phyloP scores from a whole-genome alignment of 495 filamentous ascomycete species.

The Penicillium robsamsonii region DNA sequence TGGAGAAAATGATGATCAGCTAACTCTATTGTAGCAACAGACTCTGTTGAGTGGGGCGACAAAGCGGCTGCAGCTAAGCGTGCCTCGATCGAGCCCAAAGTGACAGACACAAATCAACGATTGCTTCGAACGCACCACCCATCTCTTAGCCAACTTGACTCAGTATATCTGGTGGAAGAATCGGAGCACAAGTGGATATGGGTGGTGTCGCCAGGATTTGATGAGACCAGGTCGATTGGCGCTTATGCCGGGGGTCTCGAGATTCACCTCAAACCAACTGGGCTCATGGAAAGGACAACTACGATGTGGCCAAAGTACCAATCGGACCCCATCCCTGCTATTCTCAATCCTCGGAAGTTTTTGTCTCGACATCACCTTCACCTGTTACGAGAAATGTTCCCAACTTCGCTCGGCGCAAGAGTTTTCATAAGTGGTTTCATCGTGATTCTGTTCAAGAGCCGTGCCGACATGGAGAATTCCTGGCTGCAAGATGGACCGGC shows the following conservation, averaged over 20 bases:
- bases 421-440: conserved; percentile 14
- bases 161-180: conserved; percentile 1
- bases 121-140: conserved; percentile 4
- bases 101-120: not conserved
- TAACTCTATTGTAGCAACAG: not conserved
- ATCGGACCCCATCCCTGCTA: conserved; percentile 6
- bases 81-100: conserved; percentile 1
- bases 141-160: not conserved
- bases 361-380: conserved; percentile 7
- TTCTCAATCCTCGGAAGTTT: conserved; percentile 12
- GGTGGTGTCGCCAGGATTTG: not conserved
- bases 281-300: conserved; percentile 3
- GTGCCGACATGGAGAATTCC: conserved; percentile 7
- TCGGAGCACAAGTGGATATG: conserved; percentile 1
- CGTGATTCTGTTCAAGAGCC: conserved; percentile 11
- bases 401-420: conserved; percentile 9
- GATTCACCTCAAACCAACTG: conserved; percentile 1
- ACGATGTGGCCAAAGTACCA: conserved; percentile 5
- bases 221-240: not conserved
- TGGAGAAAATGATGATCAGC: not conserved
- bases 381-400: conserved; percentile 10
- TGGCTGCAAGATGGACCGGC: conserved; percentile 8
- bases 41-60: conserved; percentile 2
- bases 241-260: not conserved
- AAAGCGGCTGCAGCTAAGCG: conserved; percentile 1